Base-by-base conservation (phyloP, 352 stramenopile species). In the Saprolegnia diclina region DNA sequence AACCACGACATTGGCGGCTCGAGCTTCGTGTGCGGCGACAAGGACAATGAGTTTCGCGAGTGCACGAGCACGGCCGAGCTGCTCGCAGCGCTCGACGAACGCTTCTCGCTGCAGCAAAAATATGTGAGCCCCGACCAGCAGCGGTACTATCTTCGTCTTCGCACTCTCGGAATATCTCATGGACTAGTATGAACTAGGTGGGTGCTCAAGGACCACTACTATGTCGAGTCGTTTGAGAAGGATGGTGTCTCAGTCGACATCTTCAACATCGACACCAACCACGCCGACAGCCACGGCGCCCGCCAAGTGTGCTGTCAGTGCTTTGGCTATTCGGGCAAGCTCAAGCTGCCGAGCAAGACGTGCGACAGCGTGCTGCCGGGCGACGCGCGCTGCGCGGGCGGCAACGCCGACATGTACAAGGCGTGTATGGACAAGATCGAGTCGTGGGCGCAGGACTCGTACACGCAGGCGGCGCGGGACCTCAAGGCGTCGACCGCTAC, bases 221-320 rank as follows among this genome's bases (percentile, higher is more conserved):
- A 92, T 72, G 81, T 91, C 26, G 82, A 94, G 69, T 82, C 74
- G 4, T 75, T 91, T 6, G 78, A 91, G 72, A 78, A 82, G 73
- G 80, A 87, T 73, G 86, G 78, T 35, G 86, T 94, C 24, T 89
- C 81, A 29, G 86, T 94, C 2, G 86, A 94, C 48, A 91, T 94
- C 37, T 92, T 92, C 69, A 94, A 92, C 72, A 75, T 94, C 50
- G 86, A 94, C 63, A 94, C 86, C 24, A 94, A 94, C 78, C 79
- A 81, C 42, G 86, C 86, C 7, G 85, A 92, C 65, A 91, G 82
- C 46, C 86, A 94, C 74, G 86, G 86, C 63, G 81, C 85, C 0
- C 83, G 82, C 77, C 84, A 94, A 72, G 85, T 94, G 40, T 94
- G 86, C 59, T 94, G 86, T 71, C 86, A 94, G 72, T 94, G 86